Evolutionary conservation across 2,329 filamentous ascomycete genomes (phyloP).

Genomic region (Clarireedia hainanense): DNA sequence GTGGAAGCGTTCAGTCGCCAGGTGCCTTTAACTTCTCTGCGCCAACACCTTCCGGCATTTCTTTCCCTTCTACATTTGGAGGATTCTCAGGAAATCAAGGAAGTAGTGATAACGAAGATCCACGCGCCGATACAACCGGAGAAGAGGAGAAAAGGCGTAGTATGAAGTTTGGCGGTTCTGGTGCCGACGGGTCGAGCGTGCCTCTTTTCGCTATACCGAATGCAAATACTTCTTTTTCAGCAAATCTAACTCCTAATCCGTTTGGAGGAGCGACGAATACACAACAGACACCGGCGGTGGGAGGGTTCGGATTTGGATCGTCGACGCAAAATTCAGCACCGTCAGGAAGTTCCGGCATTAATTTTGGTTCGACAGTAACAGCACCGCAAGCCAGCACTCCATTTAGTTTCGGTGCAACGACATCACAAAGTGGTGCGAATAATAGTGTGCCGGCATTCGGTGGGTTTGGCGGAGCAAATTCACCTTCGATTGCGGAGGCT

Average conservation of each 20-base stretch:
- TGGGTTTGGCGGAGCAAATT: conserved; percentile 1
- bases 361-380: not conserved
- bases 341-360: not conserved
- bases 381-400: not conserved
- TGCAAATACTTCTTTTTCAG: not conserved
- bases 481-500: not conserved
- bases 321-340: not conserved
- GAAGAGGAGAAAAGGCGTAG: conserved; percentile 5
- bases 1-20: conserved; percentile 21
- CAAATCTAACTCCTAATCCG: not conserved
- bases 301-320: conserved; percentile 3
- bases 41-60: conserved; percentile 2
- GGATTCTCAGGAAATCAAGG: conserved; percentile 8
- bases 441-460: not conserved
- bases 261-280: not conserved
- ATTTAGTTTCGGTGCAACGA: conserved; percentile 1
- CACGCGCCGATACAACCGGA: conserved; percentile 10
- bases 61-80: conserved; percentile 10
- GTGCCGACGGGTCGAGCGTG: not conserved
- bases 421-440: conserved; percentile 3
- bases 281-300: not conserved
- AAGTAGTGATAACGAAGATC: conserved; percentile 9
- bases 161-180: not conserved
- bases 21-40: conserved; percentile 25
- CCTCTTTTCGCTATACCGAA: not conserved